Evolutionary conservation across 2,329 filamentous ascomycete species (phyloP).

Genomic region (Fusarium sterilihyphosum): DNA sequence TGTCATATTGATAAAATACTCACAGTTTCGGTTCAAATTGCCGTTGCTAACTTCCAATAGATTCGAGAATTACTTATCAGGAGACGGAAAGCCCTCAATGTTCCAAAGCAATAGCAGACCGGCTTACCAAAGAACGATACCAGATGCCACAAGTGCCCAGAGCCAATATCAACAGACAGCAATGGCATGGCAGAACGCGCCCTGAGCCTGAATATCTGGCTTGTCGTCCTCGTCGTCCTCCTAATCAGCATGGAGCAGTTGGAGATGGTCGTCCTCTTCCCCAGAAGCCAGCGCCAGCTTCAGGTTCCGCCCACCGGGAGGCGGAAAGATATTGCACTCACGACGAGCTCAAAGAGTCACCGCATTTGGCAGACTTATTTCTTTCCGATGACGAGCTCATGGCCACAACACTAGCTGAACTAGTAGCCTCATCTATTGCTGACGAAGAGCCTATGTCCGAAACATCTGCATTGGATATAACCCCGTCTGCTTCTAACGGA

Average conservation of each 20-base stretch:
- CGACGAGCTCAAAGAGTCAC: not conserved
- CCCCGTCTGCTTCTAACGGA: not conserved
- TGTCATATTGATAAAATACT: not conserved
- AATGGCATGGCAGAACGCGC: not conserved
- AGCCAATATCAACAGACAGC: not conserved
- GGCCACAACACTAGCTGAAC: not conserved
- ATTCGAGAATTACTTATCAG: not conserved
- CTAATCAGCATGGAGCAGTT: not conserved
- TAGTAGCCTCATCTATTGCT: not conserved
- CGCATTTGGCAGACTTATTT: not conserved
- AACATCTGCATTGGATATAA: not conserved
- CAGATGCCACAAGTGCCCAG: not conserved
- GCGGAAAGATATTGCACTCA: not conserved
- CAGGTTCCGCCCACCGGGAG: not conserved
- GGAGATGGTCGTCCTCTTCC: constrained; percentile 2
- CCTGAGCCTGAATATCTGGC: not conserved
- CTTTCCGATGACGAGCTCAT: not conserved
- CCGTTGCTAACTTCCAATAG: not conserved
- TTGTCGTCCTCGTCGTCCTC: not conserved
- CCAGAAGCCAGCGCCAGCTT: not conserved
- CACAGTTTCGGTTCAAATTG: no score
- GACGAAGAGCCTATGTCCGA: not conserved
- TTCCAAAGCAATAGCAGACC: not conserved
- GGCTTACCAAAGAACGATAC: not conserved
- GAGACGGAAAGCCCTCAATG: not conserved